Base-by-base conservation (phyloP, 345 rosid species). In the Hibiscus mutabilis region DNA sequence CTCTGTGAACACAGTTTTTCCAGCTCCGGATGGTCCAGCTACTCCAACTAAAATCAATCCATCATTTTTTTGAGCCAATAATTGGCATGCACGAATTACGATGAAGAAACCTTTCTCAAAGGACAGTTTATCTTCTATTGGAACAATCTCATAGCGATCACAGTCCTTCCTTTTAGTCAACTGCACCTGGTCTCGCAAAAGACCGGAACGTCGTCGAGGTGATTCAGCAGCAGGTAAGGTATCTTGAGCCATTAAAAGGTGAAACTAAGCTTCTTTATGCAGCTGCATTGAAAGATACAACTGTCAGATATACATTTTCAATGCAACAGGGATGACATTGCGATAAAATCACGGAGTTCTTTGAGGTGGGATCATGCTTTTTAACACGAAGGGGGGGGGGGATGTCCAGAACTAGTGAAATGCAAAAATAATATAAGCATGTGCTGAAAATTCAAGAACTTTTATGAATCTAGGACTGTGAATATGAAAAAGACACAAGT, bases 1-100 rank as follows among this genome's bases (percentile, higher is more conserved):
- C 79, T 95, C 99, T 3, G 99, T 90, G 81, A 95, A 92, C 29
- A 92, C 90, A 3, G 99, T 92, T 76, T 95, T 95, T 18, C 99
- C 99, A 71, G 99, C 99, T 29, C 99, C 99, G 71, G 97, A 92
- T 18, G 99, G 99, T 71, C 99, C 99, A 24, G 99, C 99, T 57
- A 95, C 88, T 29, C 97, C 99, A 67, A 92, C 97, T 76, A 95
- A 82, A 75, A 88, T 86, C 47, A 95, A 65, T 37, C 99, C 99
- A 60, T 90, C 92, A 73, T 92, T 95, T 83, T 92, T 92, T 77
- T 92, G 97, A 68, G 97, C 87, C 83, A 92, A 61, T 33, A 92
- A 76, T 68, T 95, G 99, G 82, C 97, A 92, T 6, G 99, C 96
- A 42, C 99, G 93, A 69, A 95, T 95, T 14, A 90, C 92, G 21